phyloP scores from a whole-genome alignment of 148 eudicot species.

The Bassia scoparia region DNA sequence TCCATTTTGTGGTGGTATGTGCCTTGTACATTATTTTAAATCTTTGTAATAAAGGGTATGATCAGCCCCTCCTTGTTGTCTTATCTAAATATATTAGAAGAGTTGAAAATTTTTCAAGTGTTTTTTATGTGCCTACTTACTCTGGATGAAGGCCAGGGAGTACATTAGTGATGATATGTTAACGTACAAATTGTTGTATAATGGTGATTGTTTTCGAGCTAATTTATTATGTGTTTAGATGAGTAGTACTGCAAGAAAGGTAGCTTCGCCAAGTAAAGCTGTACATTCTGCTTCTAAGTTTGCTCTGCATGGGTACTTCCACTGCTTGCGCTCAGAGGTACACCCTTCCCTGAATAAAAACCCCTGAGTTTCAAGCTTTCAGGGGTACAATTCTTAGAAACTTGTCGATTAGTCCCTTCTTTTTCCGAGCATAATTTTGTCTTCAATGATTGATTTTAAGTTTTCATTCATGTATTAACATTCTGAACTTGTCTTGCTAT shows the following conservation, averaged over 20 bases:
- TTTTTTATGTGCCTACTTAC: too few relatives aligned
- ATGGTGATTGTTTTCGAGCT: conserved; percentile 20
- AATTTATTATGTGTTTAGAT: conserved; percentile 45
- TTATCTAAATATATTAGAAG: too few relatives aligned
- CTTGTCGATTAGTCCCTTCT: too few relatives aligned
- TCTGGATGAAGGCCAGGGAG: too few relatives aligned
- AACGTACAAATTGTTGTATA: background rate
- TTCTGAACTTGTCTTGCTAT: conserved; percentile 12
- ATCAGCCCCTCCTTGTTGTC: too few relatives aligned
- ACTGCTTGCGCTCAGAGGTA: conserved; percentile 93
- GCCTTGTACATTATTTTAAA: too few relatives aligned
- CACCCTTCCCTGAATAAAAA: background rate
- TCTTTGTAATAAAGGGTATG: too few relatives aligned
- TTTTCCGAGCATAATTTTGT: too few relatives aligned
- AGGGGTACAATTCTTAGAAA: too few relatives aligned
- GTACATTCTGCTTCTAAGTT: conserved; percentile 85
- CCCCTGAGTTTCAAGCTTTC: background rate
- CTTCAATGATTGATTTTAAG: too few relatives aligned
- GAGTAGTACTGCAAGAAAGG: conserved; percentile 97
- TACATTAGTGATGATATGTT: background rate
- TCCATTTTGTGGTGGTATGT: conserved; percentile 20
- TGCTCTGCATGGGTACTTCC: conserved; percentile 91
- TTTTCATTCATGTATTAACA: background rate
- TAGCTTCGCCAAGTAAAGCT: conserved; percentile 94
- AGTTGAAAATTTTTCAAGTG: too few relatives aligned